Evolutionary conservation across 2,329 filamentous ascomycete genomes (phyloP).

Genomic region (Leptographium lundbergii): DNA sequence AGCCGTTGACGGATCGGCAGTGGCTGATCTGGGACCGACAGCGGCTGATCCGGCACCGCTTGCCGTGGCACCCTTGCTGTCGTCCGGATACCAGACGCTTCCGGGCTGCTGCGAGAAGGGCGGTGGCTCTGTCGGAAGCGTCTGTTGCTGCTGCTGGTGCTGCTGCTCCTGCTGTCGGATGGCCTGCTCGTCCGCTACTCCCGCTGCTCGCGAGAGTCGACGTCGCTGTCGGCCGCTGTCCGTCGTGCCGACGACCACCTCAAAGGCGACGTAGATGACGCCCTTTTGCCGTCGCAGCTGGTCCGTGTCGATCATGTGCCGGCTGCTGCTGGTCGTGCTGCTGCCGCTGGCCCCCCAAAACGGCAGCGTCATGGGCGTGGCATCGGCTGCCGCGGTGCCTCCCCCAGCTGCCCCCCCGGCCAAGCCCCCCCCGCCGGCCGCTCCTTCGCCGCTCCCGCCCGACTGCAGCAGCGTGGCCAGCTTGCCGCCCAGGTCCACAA

Average conservation of each 20-base stretch:
- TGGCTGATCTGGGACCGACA: too few relatives aligned
- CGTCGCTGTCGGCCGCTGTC: slow-evolving; percentile 53
- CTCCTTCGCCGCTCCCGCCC: slow-evolving; percentile 20
- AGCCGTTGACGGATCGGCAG: neutral
- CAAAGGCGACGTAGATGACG: slow-evolving; percentile 77
- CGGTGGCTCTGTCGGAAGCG: slow-evolving; percentile 5
- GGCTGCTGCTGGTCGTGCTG: slow-evolving; percentile 14
- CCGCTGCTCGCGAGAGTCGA: slow-evolving; percentile 4
- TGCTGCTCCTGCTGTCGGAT: slow-evolving; percentile 12
- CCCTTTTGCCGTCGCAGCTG: slow-evolving; percentile 78
- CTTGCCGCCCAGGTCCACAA: slow-evolving; percentile 84
- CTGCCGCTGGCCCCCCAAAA: slow-evolving; percentile 5
- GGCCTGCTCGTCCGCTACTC: slow-evolving; percentile 1
- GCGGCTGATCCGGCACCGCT: too few relatives aligned
- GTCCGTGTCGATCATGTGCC: slow-evolving; percentile 69
- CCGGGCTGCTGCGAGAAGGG: neutral
- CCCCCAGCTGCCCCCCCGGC: slow-evolving; percentile 13
- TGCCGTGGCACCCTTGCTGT: slow-evolving; percentile 11
- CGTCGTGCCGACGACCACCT: slow-evolving; percentile 74
- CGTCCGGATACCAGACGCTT: slow-evolving; percentile 5
- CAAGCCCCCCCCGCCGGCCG: slow-evolving; percentile 5
- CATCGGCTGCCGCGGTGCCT: neutral
- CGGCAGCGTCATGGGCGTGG: neutral
- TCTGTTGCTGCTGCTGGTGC: slow-evolving; percentile 8
- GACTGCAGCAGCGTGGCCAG: slow-evolving; percentile 60